Evolutionary conservation across 345 rosid species (phyloP).

Genomic region (Tarenaya hassleriana): DNA sequence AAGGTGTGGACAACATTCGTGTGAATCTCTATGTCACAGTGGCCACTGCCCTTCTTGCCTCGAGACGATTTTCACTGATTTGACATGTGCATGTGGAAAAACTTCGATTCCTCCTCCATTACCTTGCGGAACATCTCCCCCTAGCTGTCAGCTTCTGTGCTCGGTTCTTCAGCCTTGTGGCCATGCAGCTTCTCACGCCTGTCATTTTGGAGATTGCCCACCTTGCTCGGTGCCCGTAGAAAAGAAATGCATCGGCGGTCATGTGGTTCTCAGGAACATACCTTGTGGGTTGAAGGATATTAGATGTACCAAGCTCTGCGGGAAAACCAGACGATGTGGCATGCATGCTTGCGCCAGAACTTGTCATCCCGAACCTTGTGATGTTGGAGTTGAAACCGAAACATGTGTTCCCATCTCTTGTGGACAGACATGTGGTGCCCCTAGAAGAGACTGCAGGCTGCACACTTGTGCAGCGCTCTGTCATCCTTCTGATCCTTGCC

Average conservation of each 20-base stretch:
- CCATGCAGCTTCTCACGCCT: constrained; percentile 81
- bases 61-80: constrained; percentile 76
- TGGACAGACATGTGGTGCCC: constrained; percentile 93
- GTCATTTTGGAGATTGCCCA: constrained; percentile 97
- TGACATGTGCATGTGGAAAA: constrained; percentile 89
- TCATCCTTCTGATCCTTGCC: constrained; percentile 81
- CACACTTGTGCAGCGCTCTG: constrained; percentile 78
- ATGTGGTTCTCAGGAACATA: constrained; percentile 87
- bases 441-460: constrained; percentile 85
- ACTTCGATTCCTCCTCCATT: constrained; percentile 92
- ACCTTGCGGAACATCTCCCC: constrained; percentile 88
- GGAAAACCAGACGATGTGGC: constrained; percentile 92
- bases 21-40: constrained; percentile 84
- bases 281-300: constrained; percentile 94
- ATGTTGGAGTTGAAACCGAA: constrained; percentile 33
- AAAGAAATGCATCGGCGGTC: constrained; percentile 90
- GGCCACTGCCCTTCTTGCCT: constrained; percentile 97
- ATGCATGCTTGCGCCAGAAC: constrained; percentile 86
- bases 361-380: constrained; percentile 81
- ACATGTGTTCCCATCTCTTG: constrained; percentile 53
- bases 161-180: constrained; percentile 78
- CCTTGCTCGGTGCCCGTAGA: constrained; percentile 89
- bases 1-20: constrained; percentile 86
- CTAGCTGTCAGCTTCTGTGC: constrained; percentile 84
- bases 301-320: constrained; percentile 85